These are phyloP conservation scores for Aspergillus biplanus DNA, from an alignment of 495 filamentous ascomycete species.

Conservation along the genomic window DNA sequence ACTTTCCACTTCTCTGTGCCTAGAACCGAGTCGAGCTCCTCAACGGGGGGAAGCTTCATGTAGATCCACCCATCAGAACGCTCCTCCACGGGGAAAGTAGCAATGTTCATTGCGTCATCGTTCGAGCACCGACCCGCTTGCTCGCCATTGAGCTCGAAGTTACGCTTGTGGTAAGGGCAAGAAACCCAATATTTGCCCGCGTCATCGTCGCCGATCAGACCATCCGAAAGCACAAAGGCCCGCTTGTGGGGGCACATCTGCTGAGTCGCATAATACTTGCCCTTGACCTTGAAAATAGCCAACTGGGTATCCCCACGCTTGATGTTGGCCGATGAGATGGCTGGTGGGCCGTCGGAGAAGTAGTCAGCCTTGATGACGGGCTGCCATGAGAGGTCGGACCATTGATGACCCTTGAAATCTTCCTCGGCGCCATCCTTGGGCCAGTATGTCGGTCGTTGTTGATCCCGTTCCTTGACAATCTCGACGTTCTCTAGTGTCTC, in stretches of 20 bases:
- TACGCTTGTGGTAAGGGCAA: conserved; percentile 92
- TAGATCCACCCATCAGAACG: conserved; percentile 82
- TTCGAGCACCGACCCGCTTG: conserved; percentile 75
- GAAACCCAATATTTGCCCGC: conserved; percentile 75
- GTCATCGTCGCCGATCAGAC: conserved; percentile 79
- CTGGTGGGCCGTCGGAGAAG: conserved; percentile 71
- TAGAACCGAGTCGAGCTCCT: conserved; percentile 81
- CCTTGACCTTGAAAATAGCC: conserved; percentile 85
- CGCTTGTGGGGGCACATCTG: conserved; percentile 99
- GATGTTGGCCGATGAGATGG: conserved; percentile 68
- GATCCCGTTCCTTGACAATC: conserved; percentile 71
- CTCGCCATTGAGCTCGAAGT: conserved; percentile 76
- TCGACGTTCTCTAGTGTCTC: conserved; percentile 75
- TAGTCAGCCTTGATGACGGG: conserved; percentile 75
- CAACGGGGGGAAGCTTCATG: conserved; percentile 79
- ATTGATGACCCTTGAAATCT: conserved; percentile 76
- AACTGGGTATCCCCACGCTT: conserved; percentile 93
- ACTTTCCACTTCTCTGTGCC: conserved; percentile 87
- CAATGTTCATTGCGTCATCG: conserved; percentile 78
- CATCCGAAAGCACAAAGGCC: conserved; percentile 86
- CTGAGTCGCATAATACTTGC: conserved; percentile 86
- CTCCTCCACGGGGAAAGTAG: conserved; percentile 83
- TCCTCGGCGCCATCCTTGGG: conserved; percentile 66
- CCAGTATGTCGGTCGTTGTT: conserved; percentile 84
- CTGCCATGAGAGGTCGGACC: conserved; percentile 81